Evolutionary conservation across 2,329 filamentous ascomycete genomes (phyloP), one percentile per base, ranked within the genome.

Genomic region (Ophiostoma populinum): DNA sequence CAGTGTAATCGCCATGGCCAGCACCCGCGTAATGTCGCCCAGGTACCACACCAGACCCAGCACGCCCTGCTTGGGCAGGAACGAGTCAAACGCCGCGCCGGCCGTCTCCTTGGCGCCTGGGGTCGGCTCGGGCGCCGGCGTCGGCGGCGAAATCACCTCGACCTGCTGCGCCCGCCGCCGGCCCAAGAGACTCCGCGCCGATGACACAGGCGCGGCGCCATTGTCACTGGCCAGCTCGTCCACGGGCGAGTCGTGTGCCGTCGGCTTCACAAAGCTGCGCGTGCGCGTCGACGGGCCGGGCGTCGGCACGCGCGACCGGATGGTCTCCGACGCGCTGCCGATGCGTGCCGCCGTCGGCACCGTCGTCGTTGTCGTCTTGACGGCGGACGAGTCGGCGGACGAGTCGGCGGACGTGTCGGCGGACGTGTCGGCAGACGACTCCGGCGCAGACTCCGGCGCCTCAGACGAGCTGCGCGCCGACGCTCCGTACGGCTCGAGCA

Each of bases 1-100:
- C 4, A 42, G 12, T 4, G 42, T 40, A 6, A 44, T 38, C 11
- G 36, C 34, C 39, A 42, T 34, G 12, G 36, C 35, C 7, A 46
- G 11, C 19, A 32, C 3, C n/a, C 24, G 21, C 7, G 30, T 36
- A 2, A 38, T 6, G 8, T 34, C 21, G 17, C 38, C 24, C 1
- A 44, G 10, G 9, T 15, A 12, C 12, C 7, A 6, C 4, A 36
- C n/a, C 3, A 26, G 26, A 2, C 19, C n/a, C 25, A n/a, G n/a
- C n/a, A n/a, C n/a, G n/a, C n/a, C n/a, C n/a, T n/a, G n/a, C n/a
- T n/a, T n/a, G n/a, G n/a, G n/a, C n/a, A n/a, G n/a, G n/a, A n/a
- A n/a, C n/a, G n/a, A n/a, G n/a, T n/a, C n/a, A n/a, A n/a, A n/a
- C n/a, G n/a, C n/a, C n/a, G n/a, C n/a, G n/a, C n/a, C n/a, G n/a